Evolutionary conservation across 2,329 filamentous ascomycete genomes (phyloP).

Genomic region (Exophiala phaeomuriformis): DNA sequence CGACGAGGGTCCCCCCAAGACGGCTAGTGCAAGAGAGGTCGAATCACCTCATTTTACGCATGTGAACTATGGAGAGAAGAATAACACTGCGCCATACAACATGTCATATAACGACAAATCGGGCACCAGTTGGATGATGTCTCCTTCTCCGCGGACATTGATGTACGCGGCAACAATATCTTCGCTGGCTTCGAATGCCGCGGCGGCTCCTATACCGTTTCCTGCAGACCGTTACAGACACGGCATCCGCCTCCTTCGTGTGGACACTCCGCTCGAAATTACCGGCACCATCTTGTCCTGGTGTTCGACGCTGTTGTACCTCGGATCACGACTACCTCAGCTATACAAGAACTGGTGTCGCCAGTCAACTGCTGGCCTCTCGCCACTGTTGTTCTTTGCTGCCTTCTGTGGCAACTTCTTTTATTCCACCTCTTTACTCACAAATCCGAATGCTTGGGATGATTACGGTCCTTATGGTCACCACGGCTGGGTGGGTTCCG

Average conservation of each 20-base stretch:
- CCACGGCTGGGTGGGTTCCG: constrained; percentile 52
- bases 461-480: constrained; percentile 50
- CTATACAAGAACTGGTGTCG: constrained; percentile 59
- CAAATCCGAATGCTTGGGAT: constrained; percentile 58
- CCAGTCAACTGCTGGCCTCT: constrained; percentile 57
- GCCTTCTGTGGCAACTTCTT: constrained; percentile 63
- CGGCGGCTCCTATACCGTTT: constrained; percentile 31
- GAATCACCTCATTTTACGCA: constrained; percentile 20
- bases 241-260: constrained; percentile 26
- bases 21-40: constrained; percentile 9
- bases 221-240: constrained; percentile 16
- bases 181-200: constrained; percentile 38
- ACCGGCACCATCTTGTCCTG: constrained; percentile 50
- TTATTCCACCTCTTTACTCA: constrained; percentile 55
- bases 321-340: constrained; percentile 55
- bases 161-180: constrained; percentile 41
- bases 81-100: constrained; percentile 1
- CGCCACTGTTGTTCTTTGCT: constrained; percentile 56
- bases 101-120: constrained; percentile 11
- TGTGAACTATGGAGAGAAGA: constrained; percentile 26
- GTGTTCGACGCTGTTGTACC: constrained; percentile 51
- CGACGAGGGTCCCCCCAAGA: constrained; percentile 13
- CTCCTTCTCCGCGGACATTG: constrained; percentile 39
- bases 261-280: constrained; percentile 34
- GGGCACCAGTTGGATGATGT: constrained; percentile 21